Percentiles rank a stretch among this genome's conserved stretches.
Conservation (phyloP, 139 green algal species). For the Yamagishiella unicocca region DNA sequence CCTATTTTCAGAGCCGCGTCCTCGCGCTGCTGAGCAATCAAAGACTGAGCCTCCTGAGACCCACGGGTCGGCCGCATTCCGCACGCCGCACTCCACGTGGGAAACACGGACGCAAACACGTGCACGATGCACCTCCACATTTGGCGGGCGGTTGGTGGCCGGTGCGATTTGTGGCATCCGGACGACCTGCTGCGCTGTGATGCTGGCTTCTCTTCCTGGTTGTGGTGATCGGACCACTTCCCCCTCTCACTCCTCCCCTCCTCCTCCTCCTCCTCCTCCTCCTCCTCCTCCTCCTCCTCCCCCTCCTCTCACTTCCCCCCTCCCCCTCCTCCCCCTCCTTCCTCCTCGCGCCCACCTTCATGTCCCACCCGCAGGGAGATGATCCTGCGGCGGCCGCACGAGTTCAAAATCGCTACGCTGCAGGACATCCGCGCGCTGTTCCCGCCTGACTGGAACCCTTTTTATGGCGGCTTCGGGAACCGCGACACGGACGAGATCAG, state of each 20-base stretch:
- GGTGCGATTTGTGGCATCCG: too few species aligned
- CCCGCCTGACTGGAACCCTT: constrained; percentile 88
- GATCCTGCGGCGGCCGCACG: constrained; percentile 89
- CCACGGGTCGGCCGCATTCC: too few species aligned
- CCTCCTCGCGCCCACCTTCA: background rate
- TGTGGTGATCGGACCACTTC: too few species aligned
- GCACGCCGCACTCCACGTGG: too few species aligned
- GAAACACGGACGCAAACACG: too few species aligned
- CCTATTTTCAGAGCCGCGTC: too few species aligned
- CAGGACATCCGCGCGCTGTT: constrained; percentile 91
- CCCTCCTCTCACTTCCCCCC: background rate
- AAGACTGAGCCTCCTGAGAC: too few species aligned
- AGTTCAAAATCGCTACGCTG: constrained; percentile 96
- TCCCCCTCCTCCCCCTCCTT: background rate
- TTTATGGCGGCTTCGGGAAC: constrained; percentile 97
- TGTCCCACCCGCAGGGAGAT: constrained; percentile 69
- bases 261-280: background rate
- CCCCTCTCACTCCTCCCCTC: background rate
- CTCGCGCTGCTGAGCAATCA: too few species aligned
- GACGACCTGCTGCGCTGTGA: too few species aligned
- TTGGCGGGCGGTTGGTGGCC: too few species aligned
- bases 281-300: background rate
- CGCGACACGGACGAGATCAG: constrained; percentile 92
- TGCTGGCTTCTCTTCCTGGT: too few species aligned
- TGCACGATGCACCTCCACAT: too few species aligned